These are phyloP conservation scores for Penicillium sp. DNA, from an alignment of 2,329 filamentous ascomycete genomes.

Conservation along the genomic window DNA sequence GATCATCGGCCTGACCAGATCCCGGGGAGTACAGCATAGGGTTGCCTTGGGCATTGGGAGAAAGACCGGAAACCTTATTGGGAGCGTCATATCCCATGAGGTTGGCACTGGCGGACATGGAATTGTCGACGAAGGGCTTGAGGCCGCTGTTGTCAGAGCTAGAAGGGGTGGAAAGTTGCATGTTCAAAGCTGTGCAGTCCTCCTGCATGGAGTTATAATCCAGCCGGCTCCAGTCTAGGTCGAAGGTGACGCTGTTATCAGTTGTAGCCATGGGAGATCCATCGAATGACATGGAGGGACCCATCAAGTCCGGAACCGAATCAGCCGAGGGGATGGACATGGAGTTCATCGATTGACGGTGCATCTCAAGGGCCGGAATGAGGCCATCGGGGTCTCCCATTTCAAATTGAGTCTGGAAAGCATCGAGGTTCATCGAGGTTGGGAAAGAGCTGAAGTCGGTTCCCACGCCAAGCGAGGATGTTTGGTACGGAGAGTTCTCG, in stretches of 20 bases:
- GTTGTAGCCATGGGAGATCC: constrained; percentile 22
- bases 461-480: constrained; percentile 11
- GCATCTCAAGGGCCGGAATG: constrained; percentile 23
- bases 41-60: constrained; percentile 25
- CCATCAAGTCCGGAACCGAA: constrained; percentile 22
- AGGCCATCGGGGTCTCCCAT: constrained; percentile 26
- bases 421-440: constrained; percentile 20
- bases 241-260: constrained; percentile 19
- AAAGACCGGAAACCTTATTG: constrained; percentile 20
- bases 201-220: constrained; percentile 18
- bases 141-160: constrained; percentile 7
- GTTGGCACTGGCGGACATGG: constrained; percentile 7
- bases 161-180: constrained; percentile 22
- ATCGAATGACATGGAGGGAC: constrained; percentile 17
- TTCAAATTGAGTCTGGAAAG: constrained; percentile 28
- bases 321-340: constrained; percentile 19
- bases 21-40: constrained; percentile 29
- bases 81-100: constrained; percentile 10
- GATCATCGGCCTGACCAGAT: constrained; percentile 20
- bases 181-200: constrained; percentile 25
- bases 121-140: constrained; percentile 15
- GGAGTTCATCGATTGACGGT: constrained; percentile 24
- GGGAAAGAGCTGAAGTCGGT: constrained; percentile 1
- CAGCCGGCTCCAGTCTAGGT: constrained; percentile 24
- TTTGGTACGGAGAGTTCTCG: constrained; percentile 16